Conservation (phyloP, 108 stramenopile genomes). For the Craspedostauros australis region DNA sequence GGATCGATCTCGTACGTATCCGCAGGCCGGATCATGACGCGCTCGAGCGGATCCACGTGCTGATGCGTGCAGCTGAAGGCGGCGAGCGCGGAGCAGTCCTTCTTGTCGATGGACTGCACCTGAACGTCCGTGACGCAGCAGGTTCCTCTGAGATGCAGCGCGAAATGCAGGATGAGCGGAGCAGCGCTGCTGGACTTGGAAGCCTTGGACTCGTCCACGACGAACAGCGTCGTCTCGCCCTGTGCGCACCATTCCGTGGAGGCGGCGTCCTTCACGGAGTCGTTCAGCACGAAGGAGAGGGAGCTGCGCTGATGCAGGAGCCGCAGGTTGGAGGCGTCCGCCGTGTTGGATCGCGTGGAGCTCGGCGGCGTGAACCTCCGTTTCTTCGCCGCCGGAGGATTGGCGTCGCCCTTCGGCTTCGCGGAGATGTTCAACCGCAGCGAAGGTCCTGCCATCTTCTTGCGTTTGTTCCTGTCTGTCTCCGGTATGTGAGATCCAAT, state of each 20-base stretch:
- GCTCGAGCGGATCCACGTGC: slow-evolving; percentile 41
- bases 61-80: slow-evolving; percentile 3
- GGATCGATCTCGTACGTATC: slow-evolving; percentile 29
- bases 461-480: too few relatives aligned
- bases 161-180: slow-evolving; percentile 10
- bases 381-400: slow-evolving; percentile 19
- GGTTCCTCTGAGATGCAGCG: slow-evolving; percentile 40
- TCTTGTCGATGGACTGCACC: slow-evolving; percentile 14
- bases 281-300: slow-evolving; percentile 15
- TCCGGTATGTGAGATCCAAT: too few relatives aligned
- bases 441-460: too few relatives aligned
- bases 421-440: too few relatives aligned
- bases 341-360: slow-evolving; percentile 2
- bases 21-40: slow-evolving; percentile 41
- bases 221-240: slow-evolving; percentile 24
- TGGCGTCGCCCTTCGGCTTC: too few relatives aligned
- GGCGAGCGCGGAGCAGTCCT: not conserved
- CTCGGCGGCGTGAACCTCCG: slow-evolving; percentile 19
- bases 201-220: slow-evolving; percentile 12
- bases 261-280: not conserved
- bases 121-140: slow-evolving; percentile 32
- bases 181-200: not conserved
- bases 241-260: slow-evolving; percentile 29
- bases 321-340: slow-evolving; percentile 30
- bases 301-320: slow-evolving; percentile 29